Conservation (phyloP, 2,329 filamentous ascomycete genomes). For the Colletotrichum neosansevieriae region DNA sequence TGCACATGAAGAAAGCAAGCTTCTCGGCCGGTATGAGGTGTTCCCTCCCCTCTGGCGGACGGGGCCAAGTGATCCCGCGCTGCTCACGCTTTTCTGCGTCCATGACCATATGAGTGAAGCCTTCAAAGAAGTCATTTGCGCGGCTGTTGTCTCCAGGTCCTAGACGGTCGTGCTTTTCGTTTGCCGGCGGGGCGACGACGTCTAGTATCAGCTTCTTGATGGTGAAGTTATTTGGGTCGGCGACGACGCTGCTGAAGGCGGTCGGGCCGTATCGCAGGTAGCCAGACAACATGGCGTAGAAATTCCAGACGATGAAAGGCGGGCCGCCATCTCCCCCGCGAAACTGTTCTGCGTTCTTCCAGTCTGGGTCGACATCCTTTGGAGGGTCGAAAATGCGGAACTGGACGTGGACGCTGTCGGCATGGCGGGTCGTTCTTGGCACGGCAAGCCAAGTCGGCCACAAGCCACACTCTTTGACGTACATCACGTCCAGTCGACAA, state of each 20-base stretch:
- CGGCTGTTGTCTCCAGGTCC: conserved; percentile 28
- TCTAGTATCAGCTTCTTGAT: conserved; percentile 38
- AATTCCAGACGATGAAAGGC: conserved; percentile 41
- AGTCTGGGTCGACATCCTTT: conserved; percentile 38
- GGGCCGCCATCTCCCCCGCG: conserved; percentile 38
- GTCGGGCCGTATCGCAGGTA: conserved; percentile 38
- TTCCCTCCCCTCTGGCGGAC: conserved; percentile 26
- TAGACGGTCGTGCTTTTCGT: conserved; percentile 38
- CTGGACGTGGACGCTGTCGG: conserved; percentile 36
- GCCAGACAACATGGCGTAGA: conserved; percentile 40
- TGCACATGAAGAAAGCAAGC: conserved; percentile 41
- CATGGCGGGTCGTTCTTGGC: conserved; percentile 37
- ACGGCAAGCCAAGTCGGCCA: conserved; percentile 42
- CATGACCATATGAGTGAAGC: conserved; percentile 33
- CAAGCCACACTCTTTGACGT: conserved; percentile 42
- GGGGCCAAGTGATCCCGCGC: conserved; percentile 36
- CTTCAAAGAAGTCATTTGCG: conserved; percentile 34
- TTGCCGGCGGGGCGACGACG: conserved; percentile 35
- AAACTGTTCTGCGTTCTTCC: conserved; percentile 40
- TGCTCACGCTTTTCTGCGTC: conserved; percentile 31
- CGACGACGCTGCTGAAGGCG: conserved; percentile 37
- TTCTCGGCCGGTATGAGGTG: conserved; percentile 40
- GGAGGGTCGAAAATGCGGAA: conserved; percentile 42
- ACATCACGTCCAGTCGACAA: conserved; percentile 41
- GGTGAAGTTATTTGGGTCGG: conserved; percentile 27